These are phyloP conservation scores for Pythium phragmiticola DNA, from an alignment of 352 stramenopile species.

Conservation along the genomic window DNA sequence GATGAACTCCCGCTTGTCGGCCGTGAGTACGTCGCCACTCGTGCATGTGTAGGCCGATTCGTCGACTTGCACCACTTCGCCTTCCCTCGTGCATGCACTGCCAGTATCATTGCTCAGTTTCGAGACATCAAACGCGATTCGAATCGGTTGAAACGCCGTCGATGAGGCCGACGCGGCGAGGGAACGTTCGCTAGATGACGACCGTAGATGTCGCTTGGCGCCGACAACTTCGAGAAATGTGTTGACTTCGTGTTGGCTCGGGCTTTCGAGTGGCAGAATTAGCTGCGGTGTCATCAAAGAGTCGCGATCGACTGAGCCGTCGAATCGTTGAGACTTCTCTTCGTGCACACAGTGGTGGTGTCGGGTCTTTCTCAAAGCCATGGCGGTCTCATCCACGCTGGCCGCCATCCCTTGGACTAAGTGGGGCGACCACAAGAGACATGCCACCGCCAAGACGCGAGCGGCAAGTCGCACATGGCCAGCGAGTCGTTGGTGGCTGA, in stretches of 20 bases:
- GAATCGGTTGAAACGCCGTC: constrained; percentile 59
- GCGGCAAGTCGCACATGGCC: neutral
- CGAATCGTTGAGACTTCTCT: constrained; percentile 53
- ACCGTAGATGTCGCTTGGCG: constrained; percentile 18
- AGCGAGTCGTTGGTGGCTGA: neutral
- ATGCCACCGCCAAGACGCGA: neutral
- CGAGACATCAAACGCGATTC: constrained; percentile 75
- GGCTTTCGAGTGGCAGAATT: constrained; percentile 23
- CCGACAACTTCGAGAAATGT: constrained; percentile 47
- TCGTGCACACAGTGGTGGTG: constrained; percentile 77
- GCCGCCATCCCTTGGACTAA: neutral
- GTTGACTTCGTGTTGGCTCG: constrained; percentile 24
- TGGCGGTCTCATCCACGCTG: neutral
- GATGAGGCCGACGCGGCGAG: constrained; percentile 27
- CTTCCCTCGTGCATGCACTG: constrained; percentile 52
- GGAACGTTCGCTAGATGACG: constrained; percentile 24
- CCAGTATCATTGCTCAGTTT: constrained; percentile 70
- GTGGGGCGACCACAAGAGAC: neutral
- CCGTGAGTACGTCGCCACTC: constrained; percentile 54
- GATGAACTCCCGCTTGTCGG: constrained; percentile 69
- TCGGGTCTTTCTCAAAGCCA: constrained; percentile 10
- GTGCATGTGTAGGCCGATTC: constrained; percentile 50
- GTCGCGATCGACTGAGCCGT: constrained; percentile 36
- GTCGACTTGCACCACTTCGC: constrained; percentile 52
- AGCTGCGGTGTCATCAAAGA: constrained; percentile 39